Evolutionary conservation across 2,329 filamentous ascomycete genomes (phyloP), one percentile per base, ranked within the genome.

Genomic region (Pyrenophora tritici-repentis): DNA sequence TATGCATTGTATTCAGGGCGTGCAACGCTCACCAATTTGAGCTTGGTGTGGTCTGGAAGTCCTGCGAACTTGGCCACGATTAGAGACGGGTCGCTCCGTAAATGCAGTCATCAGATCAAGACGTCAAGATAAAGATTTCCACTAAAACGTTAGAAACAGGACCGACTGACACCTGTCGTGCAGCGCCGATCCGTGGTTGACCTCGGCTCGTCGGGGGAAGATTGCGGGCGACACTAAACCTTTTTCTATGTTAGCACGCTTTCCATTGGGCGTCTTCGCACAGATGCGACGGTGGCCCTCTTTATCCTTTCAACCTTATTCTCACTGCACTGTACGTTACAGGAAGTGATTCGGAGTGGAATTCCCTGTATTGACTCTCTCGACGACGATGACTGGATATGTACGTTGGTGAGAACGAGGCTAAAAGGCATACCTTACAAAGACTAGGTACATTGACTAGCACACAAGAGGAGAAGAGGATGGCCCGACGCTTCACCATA

Each of bases 371-470:
- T 62, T 7, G 56, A 62, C 16, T 34, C 44, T 8, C 33, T 64
- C 16, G 20, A 50, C 44, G 12, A 50, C 8, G 45, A 55, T 16
- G 60, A 66, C 32, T 48, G 50, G 31, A 61, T 67, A 8, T 55
- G 46, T 29, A 42, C 63, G 2, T 62, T 53, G 57, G 58, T 58
- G 18, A 55, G 59, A 31, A 59, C 52, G 7, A 65, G 63, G 56
- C 65, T 67, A 34, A 51, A 55, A 14, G 2, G 17, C 14, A 5
- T 31, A 24, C n/a, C n/a, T n/a, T 3, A n/a, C 1, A 3, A 29
- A 38, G 13, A 35, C 1, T 3, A 8, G 10, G 34, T 32, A n/a
- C 14, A 37, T 43, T 35, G 34, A 44, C 43, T 43, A 29, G 48
- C 34, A 1, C 13, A 29, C 7, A 14, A 1, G 12, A 14, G 66